Base-by-base conservation (phyloP, 2,329 filamentous ascomycete genomes). In the Dactylellina haptotyla region DNA sequence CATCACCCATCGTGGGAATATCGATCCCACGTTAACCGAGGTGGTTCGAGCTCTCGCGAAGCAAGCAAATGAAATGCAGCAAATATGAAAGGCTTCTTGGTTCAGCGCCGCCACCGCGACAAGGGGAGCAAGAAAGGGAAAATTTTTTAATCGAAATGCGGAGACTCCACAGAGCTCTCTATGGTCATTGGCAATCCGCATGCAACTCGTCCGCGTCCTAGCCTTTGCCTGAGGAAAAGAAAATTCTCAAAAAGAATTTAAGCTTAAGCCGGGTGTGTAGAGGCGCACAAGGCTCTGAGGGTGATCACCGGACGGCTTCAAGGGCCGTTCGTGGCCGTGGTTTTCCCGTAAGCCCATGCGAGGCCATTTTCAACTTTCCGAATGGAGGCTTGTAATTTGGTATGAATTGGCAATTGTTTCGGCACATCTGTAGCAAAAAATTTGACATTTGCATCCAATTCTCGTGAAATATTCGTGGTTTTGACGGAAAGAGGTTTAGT, bases 121-220 rank as follows among this genome's bases (percentile, higher is more conserved):
- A n/a, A n/a, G n/a, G n/a, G n/a, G n/a, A n/a, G 23, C 20, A 41
- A 53, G 20, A 51, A 12, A 41, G 16, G 34, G 32, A 39, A 59
- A 46, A 65, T 23, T 37, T 20, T 51, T 51, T 51, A 34, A 45
- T 10, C 16, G 51, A 63, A 72, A 72, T 72, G 66, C 66, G 66
- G 66, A 72, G 66, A 72, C 66, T 72, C 58, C 66, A 72, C 66
- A 72, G 66, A 72, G 66, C 66, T 72, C 66, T 72, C 41, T 32
- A 37, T 43, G 23, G 25, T 64, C 41, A 63, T 59, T 72, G 58
- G 32, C 51, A 64, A 50, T 59, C 34, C 46, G 57, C 57, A 61
- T 71, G 65, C 65, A 70, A 56, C 56, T 32, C 45, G 41, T 51
- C 41, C 48, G 43, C 23, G 30, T 32, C 16, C 32, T 26, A 18